phyloP scores from a whole-genome alignment of 352 stramenopile genomes.

The Lagenidium sp. region DNA sequence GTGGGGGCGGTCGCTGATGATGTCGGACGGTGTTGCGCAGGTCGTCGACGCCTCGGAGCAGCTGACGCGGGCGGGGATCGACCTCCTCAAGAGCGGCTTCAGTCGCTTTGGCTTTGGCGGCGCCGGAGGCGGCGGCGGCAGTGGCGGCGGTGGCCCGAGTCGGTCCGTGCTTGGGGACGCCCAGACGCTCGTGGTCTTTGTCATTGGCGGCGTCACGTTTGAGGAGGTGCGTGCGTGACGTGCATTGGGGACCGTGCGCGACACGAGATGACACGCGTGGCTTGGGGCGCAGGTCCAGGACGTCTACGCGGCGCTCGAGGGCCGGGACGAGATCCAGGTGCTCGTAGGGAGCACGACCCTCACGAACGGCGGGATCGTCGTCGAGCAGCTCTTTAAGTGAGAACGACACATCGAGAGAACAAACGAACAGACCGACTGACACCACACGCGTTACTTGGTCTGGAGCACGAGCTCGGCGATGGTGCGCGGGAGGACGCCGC shows the following conservation, averaged over 20 bases:
- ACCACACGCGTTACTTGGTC: no score
- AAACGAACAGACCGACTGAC: no score
- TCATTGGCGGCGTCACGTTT: slow-evolving; percentile 72
- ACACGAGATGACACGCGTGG: no score
- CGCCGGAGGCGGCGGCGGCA: slow-evolving; percentile 10
- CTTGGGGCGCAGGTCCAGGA: slow-evolving; percentile 45
- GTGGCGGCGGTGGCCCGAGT: slow-evolving; percentile 2
- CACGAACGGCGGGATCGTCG: slow-evolving; percentile 54
- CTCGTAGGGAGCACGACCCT: slow-evolving; percentile 67
- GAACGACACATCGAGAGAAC: no score
- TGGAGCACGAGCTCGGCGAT: background rate
- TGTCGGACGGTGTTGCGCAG: no score
- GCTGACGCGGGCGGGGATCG: slow-evolving; percentile 62
- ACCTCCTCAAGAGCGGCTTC: slow-evolving; percentile 75
- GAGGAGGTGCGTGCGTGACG: slow-evolving; percentile 35
- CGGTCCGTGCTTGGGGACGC: slow-evolving; percentile 27
- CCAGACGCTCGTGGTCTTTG: slow-evolving; percentile 50
- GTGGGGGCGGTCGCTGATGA: no score
- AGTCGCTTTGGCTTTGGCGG: slow-evolving; percentile 68
- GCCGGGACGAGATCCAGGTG: slow-evolving; percentile 41
- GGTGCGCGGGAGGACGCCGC: background rate
- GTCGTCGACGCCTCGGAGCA: slow-evolving; percentile 73
- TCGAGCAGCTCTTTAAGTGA: slow-evolving; percentile 44
- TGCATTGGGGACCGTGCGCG: no score
- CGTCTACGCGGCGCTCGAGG: slow-evolving; percentile 41